These are phyloP conservation scores for Protomyces gravidus DNA, from an alignment of 1,139 yeast species.

Conservation along the genomic window DNA sequence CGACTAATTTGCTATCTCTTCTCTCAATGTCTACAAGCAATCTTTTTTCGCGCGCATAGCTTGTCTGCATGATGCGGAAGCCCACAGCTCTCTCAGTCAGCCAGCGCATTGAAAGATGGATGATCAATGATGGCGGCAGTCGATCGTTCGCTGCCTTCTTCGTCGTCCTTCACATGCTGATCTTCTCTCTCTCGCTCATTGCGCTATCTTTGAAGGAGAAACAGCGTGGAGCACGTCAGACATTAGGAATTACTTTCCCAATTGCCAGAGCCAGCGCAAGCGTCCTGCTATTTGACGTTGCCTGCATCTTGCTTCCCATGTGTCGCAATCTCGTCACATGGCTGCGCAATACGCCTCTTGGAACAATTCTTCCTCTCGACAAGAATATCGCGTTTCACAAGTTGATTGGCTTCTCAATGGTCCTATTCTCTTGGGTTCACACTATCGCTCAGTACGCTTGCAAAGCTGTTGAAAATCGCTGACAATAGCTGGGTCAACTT, in stretches of 20 bases:
- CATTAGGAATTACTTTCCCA: conserved; percentile 19
- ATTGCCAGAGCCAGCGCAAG: conserved; percentile 23
- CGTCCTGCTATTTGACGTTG: conserved; percentile 26
- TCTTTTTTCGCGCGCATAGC: too few species aligned
- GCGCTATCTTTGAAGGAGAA: conserved; percentile 13
- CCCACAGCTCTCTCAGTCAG: conserved; percentile 21
- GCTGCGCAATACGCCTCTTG: conserved; percentile 18
- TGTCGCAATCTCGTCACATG: conserved; percentile 26
- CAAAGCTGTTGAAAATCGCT: background rate
- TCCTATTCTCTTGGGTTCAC: conserved; percentile 26
- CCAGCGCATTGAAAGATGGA: conserved; percentile 26
- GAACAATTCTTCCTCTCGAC: conserved; percentile 25
- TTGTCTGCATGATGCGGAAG: too few species aligned
- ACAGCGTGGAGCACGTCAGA: conserved; percentile 1
- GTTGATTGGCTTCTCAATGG: conserved; percentile 23
- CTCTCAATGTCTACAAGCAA: too few species aligned
- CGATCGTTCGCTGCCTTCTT: conserved; percentile 11
- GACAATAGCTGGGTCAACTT: conserved; percentile 25
- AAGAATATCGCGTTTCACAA: conserved; percentile 27
- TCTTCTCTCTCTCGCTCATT: conserved; percentile 15
- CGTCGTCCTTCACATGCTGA: conserved; percentile 17
- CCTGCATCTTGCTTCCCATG: conserved; percentile 24
- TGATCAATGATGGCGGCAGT: conserved; percentile 27
- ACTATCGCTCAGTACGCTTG: background rate
- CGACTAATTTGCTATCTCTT: too few species aligned